Evolutionary conservation across 208 protist genomes (phyloP).

Genomic region (Crithidia sp.): DNA sequence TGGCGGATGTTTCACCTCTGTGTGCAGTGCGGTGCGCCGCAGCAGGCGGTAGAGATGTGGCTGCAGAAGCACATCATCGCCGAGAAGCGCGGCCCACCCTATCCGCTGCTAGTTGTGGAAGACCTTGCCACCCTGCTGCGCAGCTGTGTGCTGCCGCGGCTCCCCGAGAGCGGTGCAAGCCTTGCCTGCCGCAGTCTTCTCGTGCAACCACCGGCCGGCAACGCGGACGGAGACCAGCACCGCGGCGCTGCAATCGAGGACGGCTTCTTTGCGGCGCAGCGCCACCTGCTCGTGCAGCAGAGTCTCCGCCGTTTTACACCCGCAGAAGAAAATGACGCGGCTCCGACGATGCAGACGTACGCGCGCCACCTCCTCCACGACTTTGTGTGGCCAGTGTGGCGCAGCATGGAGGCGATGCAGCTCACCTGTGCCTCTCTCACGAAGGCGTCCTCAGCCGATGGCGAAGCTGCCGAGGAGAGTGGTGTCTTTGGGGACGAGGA

Average conservation of each 20-base stretch:
- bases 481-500: neutral
- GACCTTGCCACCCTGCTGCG: conserved; percentile 35
- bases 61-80: conserved; percentile 40
- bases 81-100: conserved; percentile 43
- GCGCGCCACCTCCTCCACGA: conserved; percentile 35
- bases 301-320: neutral
- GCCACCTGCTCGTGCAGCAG: neutral
- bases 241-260: conserved; percentile 17
- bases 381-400: conserved; percentile 57
- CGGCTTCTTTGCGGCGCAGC: conserved; percentile 18
- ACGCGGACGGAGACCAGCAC: neutral
- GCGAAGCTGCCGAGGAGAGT: neutral
- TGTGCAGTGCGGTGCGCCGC: conserved; percentile 50
- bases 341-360: conserved; percentile 9
- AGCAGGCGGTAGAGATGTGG: conserved; percentile 38
- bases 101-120: conserved; percentile 38
- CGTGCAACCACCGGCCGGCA: neutral
- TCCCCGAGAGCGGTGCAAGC: conserved; percentile 35
- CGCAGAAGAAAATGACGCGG: neutral
- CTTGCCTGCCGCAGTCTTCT: conserved; percentile 20
- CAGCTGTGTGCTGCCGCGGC: conserved; percentile 22
- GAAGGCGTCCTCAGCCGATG: neutral
- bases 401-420: conserved; percentile 36
- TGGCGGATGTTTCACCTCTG: conserved; percentile 60
- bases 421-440: conserved; percentile 30